These are phyloP conservation scores for Candida nitratophila DNA, from an alignment of 805 yeast species.

Conservation along the genomic window DNA sequence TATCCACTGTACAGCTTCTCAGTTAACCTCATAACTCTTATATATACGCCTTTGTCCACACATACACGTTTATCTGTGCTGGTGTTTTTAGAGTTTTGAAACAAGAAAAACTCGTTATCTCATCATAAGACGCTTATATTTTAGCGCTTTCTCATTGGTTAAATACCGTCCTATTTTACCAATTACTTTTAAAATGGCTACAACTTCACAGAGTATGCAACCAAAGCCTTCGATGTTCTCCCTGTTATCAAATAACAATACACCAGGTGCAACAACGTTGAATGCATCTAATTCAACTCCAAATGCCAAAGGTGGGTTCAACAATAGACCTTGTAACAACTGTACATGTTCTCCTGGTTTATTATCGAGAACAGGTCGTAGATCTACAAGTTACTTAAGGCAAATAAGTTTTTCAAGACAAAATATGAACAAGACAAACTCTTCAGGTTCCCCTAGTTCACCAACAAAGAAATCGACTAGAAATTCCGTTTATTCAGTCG, in stretches of 20 bases:
- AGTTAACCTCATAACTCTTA: no score
- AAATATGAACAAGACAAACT: not conserved
- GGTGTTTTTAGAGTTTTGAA: no score
- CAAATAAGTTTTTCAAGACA: conserved; percentile 18
- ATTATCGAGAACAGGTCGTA: conserved; percentile 56
- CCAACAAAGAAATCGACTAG: not conserved
- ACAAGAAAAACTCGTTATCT: no score
- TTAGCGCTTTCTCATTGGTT: not conserved
- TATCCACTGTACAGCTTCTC: no score
- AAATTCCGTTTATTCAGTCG: conserved; percentile 6
- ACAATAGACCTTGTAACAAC: conserved; percentile 49
- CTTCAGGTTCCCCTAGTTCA: conserved; percentile 7
- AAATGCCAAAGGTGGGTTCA: not conserved
- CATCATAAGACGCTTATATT: not conserved
- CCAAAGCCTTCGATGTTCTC: conserved; percentile 37
- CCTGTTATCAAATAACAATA: conserved; percentile 24
- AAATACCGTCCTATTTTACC: no score
- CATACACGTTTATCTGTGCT: no score
- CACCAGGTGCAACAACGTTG: conserved; percentile 24
- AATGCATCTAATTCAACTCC: conserved; percentile 11
- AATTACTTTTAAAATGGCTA: no score
- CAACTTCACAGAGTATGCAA: no score
- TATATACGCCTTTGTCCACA: no score
- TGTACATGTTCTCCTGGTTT: conserved; percentile 85
- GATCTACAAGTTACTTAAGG: conserved; percentile 40